Evolutionary conservation across 139 green algal species (phyloP).

Genomic region (Chlamydomonas eustigma): DNA sequence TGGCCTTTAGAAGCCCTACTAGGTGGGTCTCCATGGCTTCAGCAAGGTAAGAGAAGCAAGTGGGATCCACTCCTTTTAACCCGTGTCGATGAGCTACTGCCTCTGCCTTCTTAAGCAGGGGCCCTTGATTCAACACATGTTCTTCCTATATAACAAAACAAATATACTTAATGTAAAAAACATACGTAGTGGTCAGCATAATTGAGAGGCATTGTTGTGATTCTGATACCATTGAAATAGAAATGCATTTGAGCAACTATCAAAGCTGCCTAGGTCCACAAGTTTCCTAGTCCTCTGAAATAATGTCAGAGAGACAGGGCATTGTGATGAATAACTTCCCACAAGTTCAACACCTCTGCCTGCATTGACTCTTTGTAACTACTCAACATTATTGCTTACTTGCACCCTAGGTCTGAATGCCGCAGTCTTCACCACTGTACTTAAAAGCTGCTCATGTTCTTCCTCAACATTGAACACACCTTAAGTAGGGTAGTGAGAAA

Average conservation of each 20-base stretch:
- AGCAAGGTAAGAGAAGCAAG: constrained; percentile 1
- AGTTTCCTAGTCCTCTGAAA: not conserved
- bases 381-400: no score
- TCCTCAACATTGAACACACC: not conserved
- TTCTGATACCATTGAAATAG: not conserved
- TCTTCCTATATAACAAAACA: not conserved
- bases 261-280: not conserved
- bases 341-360: no score
- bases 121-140: not conserved
- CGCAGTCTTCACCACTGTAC: not conserved
- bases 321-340: no score
- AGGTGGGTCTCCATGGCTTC: constrained; percentile 1
- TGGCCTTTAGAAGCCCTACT: not conserved
- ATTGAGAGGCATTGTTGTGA: not conserved
- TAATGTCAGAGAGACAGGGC: not conserved
- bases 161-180: not conserved
- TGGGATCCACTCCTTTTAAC: not conserved
- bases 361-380: no score
- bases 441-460: not conserved
- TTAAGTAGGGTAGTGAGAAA: not conserved
- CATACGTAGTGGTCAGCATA: not conserved
- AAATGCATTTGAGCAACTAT: not conserved
- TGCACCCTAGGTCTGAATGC: not conserved
- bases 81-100: not conserved
- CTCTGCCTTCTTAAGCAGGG: not conserved